Base-by-base conservation (phyloP, 176 grass and related monocot species). In the Zizania latifolia region DNA sequence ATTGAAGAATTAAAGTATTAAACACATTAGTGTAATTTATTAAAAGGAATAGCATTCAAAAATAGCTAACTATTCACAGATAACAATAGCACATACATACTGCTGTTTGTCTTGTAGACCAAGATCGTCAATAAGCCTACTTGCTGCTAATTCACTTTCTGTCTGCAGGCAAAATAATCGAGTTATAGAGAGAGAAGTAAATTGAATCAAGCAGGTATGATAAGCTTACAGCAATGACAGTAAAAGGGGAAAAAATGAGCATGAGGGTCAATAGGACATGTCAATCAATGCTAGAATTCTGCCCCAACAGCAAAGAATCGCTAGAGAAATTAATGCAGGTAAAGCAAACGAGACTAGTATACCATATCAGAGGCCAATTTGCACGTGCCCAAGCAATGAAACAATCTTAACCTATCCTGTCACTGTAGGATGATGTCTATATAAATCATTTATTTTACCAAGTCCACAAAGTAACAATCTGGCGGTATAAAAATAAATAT, bases 91-190 rank as follows among this genome's bases (percentile, higher is more conserved):
- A 82, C 91, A 65, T 94, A 98, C 95, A 83, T 92, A 87, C 69
- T 98, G 95, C 68, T 86, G 82, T 40, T 75, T 92, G 64, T 86
- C 86, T 84, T 90, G 81, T 27, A 98, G 81, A 46, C 78, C 84
- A 73, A 98, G 91, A 34, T 78, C 86, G 27, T 98, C 95, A 81
- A 98, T 92, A 67, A 98, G 82, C 33, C 72, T 86, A 39, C 95
- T 82, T 44, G 70, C 86, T 57, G 86, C 95, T 68, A 23, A 60
- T 57, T 89, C 89, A 78, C 85, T 77, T 78, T 83, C 79, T 34
- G 74, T 87, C 85, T 87, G 74, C 50, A 78, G 15, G 40, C 22
- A 67, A n/a, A 16, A 50, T 10, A 40, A 78, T 27, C 1, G 73
- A 16, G 22, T 40, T 62, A 53, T 3, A 48, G 14, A 53, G 48